Evolutionary conservation across 2,329 filamentous ascomycete species (phyloP).

Genomic region (Colletotrichum kahawae): DNA sequence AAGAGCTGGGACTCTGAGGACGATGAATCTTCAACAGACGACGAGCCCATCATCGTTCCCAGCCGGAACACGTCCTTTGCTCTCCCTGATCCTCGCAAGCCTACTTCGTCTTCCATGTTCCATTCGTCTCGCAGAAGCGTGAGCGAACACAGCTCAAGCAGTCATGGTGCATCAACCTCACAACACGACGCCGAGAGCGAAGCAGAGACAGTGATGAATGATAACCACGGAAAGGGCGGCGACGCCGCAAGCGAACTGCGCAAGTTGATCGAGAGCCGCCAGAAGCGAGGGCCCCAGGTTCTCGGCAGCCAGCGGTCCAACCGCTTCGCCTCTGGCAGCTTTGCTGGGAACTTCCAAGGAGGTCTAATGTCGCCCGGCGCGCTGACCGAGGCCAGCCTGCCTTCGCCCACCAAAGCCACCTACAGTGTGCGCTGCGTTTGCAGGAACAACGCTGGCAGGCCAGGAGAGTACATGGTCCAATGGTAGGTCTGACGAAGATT

Average conservation of each 20-base stretch:
- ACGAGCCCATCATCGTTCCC: constrained; percentile 69
- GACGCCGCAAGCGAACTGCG: constrained; percentile 66
- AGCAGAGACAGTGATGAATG: constrained; percentile 61
- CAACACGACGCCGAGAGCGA: constrained; percentile 59
- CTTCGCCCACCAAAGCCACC: constrained; percentile 48
- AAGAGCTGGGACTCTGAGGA: constrained; percentile 53
- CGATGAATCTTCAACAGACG: constrained; percentile 64
- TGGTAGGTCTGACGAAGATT: constrained; percentile 51
- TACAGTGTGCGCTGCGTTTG: constrained; percentile 63
- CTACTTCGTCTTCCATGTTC: constrained; percentile 51
- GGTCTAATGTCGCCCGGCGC: constrained; percentile 56
- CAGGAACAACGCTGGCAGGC: constrained; percentile 43
- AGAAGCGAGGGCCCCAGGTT: constrained; percentile 40
- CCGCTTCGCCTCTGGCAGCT: constrained; percentile 33
- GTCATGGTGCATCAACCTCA: constrained; percentile 31
- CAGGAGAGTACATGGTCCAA: constrained; percentile 65
- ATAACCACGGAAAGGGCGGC: constrained; percentile 46
- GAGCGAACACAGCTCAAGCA: constrained; percentile 54
- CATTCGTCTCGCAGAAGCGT: constrained; percentile 51
- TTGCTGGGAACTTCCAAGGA: constrained; percentile 34
- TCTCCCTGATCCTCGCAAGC: constrained; percentile 57
- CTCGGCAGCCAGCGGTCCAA: constrained; percentile 21
- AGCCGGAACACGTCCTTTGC: constrained; percentile 65
- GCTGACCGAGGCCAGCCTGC: constrained; percentile 52
- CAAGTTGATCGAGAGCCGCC: constrained; percentile 60